phyloP scores from a whole-genome alignment of 2,329 filamentous ascomycete genomes.

The Amphichorda felina region DNA sequence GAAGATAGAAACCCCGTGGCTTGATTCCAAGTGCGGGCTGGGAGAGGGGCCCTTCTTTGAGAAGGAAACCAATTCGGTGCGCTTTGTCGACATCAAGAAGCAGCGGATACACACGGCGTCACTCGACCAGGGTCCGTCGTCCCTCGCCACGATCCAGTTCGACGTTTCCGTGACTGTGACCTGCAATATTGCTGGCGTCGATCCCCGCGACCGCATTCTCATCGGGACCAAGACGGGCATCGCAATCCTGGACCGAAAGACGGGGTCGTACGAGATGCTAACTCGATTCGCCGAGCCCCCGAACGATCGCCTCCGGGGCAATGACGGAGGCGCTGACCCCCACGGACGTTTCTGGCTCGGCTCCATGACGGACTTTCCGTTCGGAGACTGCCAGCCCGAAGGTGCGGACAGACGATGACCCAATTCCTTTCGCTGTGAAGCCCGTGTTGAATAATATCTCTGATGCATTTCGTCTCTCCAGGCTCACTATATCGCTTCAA shows the following conservation, averaged over 20 bases:
- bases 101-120: slow-evolving; percentile 62
- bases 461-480: slow-evolving; percentile 15
- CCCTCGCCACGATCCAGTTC: slow-evolving; percentile 48
- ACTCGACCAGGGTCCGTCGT: slow-evolving; percentile 48
- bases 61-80: slow-evolving; percentile 48
- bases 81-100: slow-evolving; percentile 76
- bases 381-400: slow-evolving; percentile 47
- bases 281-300: slow-evolving; percentile 28
- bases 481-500: slow-evolving; percentile 66
- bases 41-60: slow-evolving; percentile 71
- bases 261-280: slow-evolving; percentile 41
- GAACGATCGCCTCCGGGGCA: slow-evolving; percentile 51
- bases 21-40: slow-evolving; percentile 51
- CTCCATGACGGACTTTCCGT: slow-evolving; percentile 65
- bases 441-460: too few relatives aligned
- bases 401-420: slow-evolving; percentile 20
- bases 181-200: slow-evolving; percentile 60
- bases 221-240: slow-evolving; percentile 74
- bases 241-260: slow-evolving; percentile 59
- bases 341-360: slow-evolving; percentile 77
- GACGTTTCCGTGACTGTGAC: slow-evolving; percentile 53
- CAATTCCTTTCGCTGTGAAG: too few relatives aligned
- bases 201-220: slow-evolving; percentile 53
- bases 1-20: slow-evolving; percentile 40
- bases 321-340: slow-evolving; percentile 74